Conservation (phyloP, 192 early-diverging fungal species). For the Thoreauomyces humboldtii region DNA sequence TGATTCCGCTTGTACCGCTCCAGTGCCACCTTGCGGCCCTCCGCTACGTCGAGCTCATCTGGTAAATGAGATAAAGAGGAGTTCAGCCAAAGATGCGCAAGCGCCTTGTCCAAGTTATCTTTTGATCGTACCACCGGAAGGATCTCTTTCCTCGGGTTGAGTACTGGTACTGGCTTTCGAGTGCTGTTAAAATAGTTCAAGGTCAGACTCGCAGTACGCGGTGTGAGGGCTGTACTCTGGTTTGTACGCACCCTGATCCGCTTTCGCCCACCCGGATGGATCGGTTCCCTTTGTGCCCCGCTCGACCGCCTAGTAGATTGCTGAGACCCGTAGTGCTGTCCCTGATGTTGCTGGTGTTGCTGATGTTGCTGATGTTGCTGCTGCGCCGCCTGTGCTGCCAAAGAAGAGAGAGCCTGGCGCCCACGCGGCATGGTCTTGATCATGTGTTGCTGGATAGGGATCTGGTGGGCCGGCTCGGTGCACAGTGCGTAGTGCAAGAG, state of each 20-base stretch:
- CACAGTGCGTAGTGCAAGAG: constrained; percentile 31
- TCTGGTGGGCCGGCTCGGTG: constrained; percentile 11
- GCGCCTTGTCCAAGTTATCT: neutral
- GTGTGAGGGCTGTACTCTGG: neutral
- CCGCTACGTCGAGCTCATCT: constrained; percentile 37
- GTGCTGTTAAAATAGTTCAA: neutral
- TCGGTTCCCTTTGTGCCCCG: too few relatives aligned
- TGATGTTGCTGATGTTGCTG: neutral
- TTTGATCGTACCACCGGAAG: constrained; percentile 18
- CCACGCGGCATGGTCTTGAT: constrained; percentile 26
- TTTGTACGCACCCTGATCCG: too few relatives aligned
- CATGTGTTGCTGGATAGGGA: constrained; percentile 23
- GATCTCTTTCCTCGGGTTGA: constrained; percentile 7
- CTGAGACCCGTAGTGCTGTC: too few relatives aligned
- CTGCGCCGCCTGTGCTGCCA: neutral
- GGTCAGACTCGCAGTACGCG: too few relatives aligned
- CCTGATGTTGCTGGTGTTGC: neutral
- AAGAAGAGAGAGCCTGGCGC: neutral
- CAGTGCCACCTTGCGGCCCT: constrained; percentile 27
- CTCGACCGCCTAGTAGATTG: too few relatives aligned
- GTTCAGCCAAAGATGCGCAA: neutral
- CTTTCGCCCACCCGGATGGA: too few relatives aligned
- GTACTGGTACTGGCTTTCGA: neutral
- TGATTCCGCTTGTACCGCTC: constrained; percentile 50
- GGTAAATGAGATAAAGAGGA: neutral